Base-by-base conservation (phyloP, 2,329 filamentous ascomycete genomes). In the Dendrostoma leiphaemia region DNA sequence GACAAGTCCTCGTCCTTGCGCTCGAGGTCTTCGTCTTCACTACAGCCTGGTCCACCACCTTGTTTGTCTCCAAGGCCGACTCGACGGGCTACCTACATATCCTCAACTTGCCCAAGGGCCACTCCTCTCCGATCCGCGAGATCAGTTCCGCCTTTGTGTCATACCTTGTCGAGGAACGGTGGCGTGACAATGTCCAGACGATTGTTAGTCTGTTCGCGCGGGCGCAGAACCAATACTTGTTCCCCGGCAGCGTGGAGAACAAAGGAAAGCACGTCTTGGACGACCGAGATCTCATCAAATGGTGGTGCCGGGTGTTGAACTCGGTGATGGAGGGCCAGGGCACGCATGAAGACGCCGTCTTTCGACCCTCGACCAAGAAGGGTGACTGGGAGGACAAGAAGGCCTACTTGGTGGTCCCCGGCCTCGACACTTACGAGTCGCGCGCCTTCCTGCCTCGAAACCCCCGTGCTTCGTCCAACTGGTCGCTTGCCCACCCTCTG, bases 21-120 rank as follows among this genome's bases (percentile, higher is more conserved):
- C 80, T 99, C 59, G 94, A 99, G 68, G 79, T 97, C 48, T 80
- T 94, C 63, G 82, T 99, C 57, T 99, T 95, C 71, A 89, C 85
- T 0, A 96, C 92, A 0, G 81, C 83, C 43, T 81, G 83, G 62
- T 82, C 91, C 23, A 96, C 89, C 1, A 97, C 90, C 4, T 81
- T 97, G 51, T 99, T 99, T 68, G 88, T 99, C 23, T 93, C 92
- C 59, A 99, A 99, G 71, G 94, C 94, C 46, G 94, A 99, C 73
- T 97, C 94, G 9, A 97, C 93, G 0, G 94, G 95, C 23, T 95
- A 91, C 67, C 74, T 97, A 9, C 77, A 85, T 61, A 76, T 88
- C 2, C 74, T 92, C 32, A 74, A 81, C 17, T 74, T 89, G 0
- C 81, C 85, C 15, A 81, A 75, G 61, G 78, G 81, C n/a, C 76